A percentile compares a stretch with the other conserved stretches of the same genome.
Conservation (phyloP, 768 basidiomycete species). For the Erythrobasidium yunnanense region DNA sequence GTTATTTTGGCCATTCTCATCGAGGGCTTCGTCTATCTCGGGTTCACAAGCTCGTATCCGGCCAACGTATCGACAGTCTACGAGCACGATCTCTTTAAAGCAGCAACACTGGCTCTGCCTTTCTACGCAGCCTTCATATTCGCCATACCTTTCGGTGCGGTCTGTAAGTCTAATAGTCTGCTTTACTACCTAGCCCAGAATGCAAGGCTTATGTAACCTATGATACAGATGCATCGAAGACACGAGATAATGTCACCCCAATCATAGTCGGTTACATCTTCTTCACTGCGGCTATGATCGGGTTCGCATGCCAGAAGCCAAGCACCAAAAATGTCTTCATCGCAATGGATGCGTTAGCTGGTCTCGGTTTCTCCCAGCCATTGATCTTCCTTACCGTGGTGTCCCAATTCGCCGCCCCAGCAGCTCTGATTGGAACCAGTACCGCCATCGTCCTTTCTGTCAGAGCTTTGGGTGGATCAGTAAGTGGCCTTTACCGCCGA, state of each 20-base stretch:
- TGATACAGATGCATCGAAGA: background rate
- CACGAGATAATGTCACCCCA: background rate
- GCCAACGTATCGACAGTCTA: background rate
- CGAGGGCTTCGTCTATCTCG: constrained; percentile 4
- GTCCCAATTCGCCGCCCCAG: background rate
- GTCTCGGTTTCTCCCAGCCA: constrained; percentile 1
- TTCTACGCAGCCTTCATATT: constrained; percentile 9
- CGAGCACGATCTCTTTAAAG: background rate
- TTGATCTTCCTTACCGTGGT: constrained; percentile 9
- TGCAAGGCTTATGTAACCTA: too few species aligned
- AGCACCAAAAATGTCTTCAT: background rate
- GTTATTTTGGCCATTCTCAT: background rate
- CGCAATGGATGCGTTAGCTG: constrained; percentile 1
- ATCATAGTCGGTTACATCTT: constrained; percentile 1
- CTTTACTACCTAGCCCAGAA: too few species aligned
- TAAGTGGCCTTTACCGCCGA: too few species aligned
- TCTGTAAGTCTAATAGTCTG: too few species aligned
- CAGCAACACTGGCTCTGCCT: background rate
- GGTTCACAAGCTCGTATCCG: background rate
- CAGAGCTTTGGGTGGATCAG: constrained; percentile 1
- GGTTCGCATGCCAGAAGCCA: background rate
- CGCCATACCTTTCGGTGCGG: background rate
- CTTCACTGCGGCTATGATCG: background rate
- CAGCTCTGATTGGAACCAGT: background rate
- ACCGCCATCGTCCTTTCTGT: constrained; percentile 8